phyloP scores from a whole-genome alignment of 2,329 filamentous ascomycete species.

The Aureobasidium zeae region DNA sequence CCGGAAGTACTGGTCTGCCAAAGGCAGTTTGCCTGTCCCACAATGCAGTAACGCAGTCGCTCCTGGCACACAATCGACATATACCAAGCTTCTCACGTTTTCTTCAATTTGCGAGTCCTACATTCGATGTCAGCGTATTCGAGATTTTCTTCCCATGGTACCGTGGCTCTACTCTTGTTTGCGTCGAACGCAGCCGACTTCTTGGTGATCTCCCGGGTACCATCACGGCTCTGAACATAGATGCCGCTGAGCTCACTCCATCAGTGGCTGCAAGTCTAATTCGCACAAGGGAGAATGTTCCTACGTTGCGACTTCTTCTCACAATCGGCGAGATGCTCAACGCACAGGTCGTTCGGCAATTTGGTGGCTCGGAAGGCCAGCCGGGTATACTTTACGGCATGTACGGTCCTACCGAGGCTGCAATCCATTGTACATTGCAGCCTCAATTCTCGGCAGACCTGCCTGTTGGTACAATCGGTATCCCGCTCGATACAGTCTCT shows the following conservation, averaged over 20 bases:
- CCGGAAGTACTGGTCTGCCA: constrained; percentile 77
- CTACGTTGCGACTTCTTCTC: constrained; percentile 59
- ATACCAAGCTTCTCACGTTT: constrained; percentile 71
- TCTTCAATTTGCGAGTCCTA: constrained; percentile 83
- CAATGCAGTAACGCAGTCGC: constrained; percentile 65
- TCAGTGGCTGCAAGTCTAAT: constrained; percentile 75
- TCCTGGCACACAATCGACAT: constrained; percentile 70
- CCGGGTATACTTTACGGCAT: constrained; percentile 74
- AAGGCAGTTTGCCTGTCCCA: constrained; percentile 84
- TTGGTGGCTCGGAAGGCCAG: constrained; percentile 49
- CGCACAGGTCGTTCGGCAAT: constrained; percentile 64
- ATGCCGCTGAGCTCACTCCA: constrained; percentile 82
- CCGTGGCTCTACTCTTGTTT: constrained; percentile 62
- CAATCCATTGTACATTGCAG: constrained; percentile 81
- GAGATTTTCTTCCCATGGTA: constrained; percentile 86
- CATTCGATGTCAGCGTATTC: constrained; percentile 90
- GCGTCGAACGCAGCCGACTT: constrained; percentile 59
- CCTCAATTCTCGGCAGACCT: constrained; percentile 49
- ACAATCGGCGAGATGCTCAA: constrained; percentile 95
- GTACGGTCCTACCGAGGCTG: constrained; percentile 89
- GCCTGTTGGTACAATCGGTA: constrained; percentile 61
- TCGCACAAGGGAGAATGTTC: constrained; percentile 56
- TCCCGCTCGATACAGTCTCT: constrained; percentile 72
- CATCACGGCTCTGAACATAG: constrained; percentile 57
- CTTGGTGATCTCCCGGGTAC: constrained; percentile 63